Percentiles rank a stretch among this genome's conserved stretches.
Evolutionary conservation across 2,329 filamentous ascomycete species (phyloP).

Genomic region (Aspergillus fructus): DNA sequence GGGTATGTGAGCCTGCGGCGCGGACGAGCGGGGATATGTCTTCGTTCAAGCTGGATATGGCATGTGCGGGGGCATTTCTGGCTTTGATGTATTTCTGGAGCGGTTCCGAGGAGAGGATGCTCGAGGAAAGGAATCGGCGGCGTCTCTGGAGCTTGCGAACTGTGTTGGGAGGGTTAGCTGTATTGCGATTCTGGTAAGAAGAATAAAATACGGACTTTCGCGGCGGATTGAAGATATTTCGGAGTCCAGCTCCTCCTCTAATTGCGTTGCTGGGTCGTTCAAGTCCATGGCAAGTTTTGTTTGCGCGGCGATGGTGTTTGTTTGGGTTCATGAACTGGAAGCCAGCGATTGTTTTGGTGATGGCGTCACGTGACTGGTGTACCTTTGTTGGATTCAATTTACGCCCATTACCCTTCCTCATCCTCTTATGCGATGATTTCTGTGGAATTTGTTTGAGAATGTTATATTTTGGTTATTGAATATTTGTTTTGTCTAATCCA

Average conservation of each 20-base stretch:
- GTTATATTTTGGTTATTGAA: too few species aligned
- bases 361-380: slow-evolving; percentile 6
- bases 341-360: slow-evolving; percentile 8
- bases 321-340: background rate
- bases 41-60: slow-evolving; percentile 14
- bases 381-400: too few species aligned
- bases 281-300: slow-evolving; percentile 6
- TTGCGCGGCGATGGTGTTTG: background rate
- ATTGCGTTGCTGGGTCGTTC: background rate
- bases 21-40: slow-evolving; percentile 35
- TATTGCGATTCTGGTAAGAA: background rate
- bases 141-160: slow-evolving; percentile 41
- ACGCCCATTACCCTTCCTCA: too few species aligned
- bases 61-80: background rate
- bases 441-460: too few species aligned
- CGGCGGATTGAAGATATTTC: slow-evolving; percentile 43
- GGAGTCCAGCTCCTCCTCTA: slow-evolving; percentile 35
- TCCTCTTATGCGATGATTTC: too few species aligned
- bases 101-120: slow-evolving; percentile 41
- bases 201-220: slow-evolving; percentile 35
- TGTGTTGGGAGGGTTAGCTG: slow-evolving; percentile 21
- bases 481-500: too few species aligned
- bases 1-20: slow-evolving; percentile 31
- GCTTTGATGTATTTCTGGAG: slow-evolving; percentile 29
- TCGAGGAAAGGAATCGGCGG: slow-evolving; percentile 40